phyloP scores from a whole-genome alignment of 768 basidiomycete species.

The Russula emetica region DNA sequence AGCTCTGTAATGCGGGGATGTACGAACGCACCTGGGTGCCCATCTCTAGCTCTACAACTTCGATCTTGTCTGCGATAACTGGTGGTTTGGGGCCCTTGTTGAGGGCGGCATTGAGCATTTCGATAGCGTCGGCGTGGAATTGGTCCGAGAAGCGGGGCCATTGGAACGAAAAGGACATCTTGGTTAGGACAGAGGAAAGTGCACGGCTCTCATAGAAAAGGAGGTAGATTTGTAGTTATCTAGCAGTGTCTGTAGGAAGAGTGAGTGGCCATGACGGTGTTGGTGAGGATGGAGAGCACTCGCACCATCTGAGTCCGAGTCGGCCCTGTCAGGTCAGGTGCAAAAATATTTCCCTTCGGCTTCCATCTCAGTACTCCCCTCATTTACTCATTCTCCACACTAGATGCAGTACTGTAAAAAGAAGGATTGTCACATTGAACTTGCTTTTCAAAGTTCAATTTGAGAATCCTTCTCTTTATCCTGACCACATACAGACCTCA shows the following conservation, averaged over 20 bases:
- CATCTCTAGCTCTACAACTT: constrained; percentile 99
- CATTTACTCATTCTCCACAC: too few relatives aligned
- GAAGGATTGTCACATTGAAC: too few relatives aligned
- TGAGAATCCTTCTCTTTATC: too few relatives aligned
- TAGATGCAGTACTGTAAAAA: too few relatives aligned
- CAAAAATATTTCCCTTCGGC: neutral
- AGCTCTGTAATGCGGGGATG: neutral
- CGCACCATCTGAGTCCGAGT: too few relatives aligned
- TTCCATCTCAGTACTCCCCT: too few relatives aligned
- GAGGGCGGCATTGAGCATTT: constrained; percentile 94
- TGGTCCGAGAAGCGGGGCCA: constrained; percentile 97
- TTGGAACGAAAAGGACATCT: constrained; percentile 88
- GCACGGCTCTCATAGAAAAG: constrained; percentile 1
- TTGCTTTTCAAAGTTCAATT: too few relatives aligned
- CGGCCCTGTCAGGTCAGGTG: neutral
- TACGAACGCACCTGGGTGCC: constrained; percentile 74
- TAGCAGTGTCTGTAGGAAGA: neutral
- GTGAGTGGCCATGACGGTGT: neutral
- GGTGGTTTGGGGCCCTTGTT: constrained; percentile 98
- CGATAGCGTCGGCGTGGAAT: constrained; percentile 93
- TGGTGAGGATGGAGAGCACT: neutral
- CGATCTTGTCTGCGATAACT: constrained; percentile 94
- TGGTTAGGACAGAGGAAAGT: neutral
- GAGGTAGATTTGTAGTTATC: neutral
- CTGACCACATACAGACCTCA: too few relatives aligned